A percentile compares a stretch with the other conserved stretches of the same genome.
These are phyloP conservation scores for Diaporthe vaccinii DNA, from an alignment of 2,329 filamentous ascomycete species.

Conservation along the genomic window DNA sequence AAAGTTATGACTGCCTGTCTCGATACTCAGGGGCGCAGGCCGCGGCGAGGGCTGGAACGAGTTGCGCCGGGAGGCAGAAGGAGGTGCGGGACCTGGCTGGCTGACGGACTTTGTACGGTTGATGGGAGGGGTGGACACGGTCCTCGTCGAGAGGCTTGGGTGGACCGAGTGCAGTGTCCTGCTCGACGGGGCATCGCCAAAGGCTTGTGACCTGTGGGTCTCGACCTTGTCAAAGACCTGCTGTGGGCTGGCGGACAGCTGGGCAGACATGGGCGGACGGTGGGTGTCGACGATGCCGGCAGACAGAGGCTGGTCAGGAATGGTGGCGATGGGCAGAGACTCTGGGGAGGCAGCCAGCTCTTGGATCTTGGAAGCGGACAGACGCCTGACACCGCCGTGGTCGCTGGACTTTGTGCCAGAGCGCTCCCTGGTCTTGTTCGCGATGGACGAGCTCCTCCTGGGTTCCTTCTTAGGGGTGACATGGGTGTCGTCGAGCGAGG, in stretches of 20 bases:
- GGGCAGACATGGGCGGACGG: conserved; percentile 51
- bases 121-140: conserved; percentile 67
- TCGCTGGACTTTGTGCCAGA: conserved; percentile 49
- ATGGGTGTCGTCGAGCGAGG: conserved; percentile 6
- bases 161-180: conserved; percentile 51
- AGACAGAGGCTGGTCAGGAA: conserved; percentile 55
- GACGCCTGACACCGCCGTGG: conserved; percentile 62
- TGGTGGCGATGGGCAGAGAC: conserved; percentile 68
- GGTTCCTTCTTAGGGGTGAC: conserved; percentile 31
- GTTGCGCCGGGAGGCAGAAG: conserved; percentile 59
- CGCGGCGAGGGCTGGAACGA: conserved; percentile 62
- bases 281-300: conserved; percentile 53
- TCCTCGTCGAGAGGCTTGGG: conserved; percentile 50
- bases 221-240: conserved; percentile 46
- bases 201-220: conserved; percentile 34
- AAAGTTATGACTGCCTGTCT: conserved; percentile 44
- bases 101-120: conserved; percentile 53
- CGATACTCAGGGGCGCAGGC: conserved; percentile 62
- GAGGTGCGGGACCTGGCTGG: conserved; percentile 46
- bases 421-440: conserved; percentile 43
- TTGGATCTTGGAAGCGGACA: conserved; percentile 71
- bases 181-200: conserved; percentile 48
- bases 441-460: conserved; percentile 28
- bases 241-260: conserved; percentile 47
- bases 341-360: conserved; percentile 69